Conservation (phyloP, 805 yeast genomes). For the Metschnikowia hibisci region DNA sequence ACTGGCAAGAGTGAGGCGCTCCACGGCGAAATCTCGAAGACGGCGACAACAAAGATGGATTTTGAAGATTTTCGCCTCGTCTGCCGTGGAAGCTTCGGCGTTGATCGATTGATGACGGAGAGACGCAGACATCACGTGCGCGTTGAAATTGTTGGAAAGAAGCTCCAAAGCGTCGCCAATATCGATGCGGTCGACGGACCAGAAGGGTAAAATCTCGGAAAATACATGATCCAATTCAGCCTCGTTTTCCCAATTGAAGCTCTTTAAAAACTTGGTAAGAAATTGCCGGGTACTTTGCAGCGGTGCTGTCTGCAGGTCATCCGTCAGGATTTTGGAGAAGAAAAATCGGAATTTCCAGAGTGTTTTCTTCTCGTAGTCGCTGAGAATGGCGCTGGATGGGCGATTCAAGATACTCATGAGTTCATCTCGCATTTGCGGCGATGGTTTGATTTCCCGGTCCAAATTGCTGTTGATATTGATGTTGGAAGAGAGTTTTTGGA, state of each 20-base stretch:
- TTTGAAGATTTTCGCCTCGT: conserved; percentile 29
- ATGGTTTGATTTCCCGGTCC: conserved; percentile 85
- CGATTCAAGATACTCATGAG: conserved; percentile 63
- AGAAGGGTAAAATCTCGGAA: conserved; percentile 60
- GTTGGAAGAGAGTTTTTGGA: conserved; percentile 73
- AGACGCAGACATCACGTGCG: conserved; percentile 26
- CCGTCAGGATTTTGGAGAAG: conserved; percentile 39
- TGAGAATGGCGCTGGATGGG: conserved; percentile 79
- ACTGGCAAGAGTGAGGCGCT: conserved; percentile 69
- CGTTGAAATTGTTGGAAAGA: conserved; percentile 72
- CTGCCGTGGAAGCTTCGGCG: conserved; percentile 16
- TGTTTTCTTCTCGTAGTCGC: conserved; percentile 78
- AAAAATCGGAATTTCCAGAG: conserved; percentile 91
- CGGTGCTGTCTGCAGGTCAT: conserved; percentile 22
- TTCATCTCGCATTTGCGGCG: conserved; percentile 74
- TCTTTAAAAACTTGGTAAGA: conserved; percentile 77
- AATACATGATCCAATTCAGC: conserved; percentile 76
- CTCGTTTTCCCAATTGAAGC: conserved; percentile 85
- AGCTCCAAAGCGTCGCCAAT: conserved; percentile 84
- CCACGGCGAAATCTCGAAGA: conserved; percentile 85
- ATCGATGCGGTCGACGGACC: conserved; percentile 64
- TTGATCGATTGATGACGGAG: conserved; percentile 15
- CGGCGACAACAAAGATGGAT: conserved; percentile 44
- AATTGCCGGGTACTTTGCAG: conserved; percentile 48
- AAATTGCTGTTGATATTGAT: conserved; percentile 70